Base-by-base conservation (phyloP, 179 eudicot species). In the Heliamphora pulchella region DNA sequence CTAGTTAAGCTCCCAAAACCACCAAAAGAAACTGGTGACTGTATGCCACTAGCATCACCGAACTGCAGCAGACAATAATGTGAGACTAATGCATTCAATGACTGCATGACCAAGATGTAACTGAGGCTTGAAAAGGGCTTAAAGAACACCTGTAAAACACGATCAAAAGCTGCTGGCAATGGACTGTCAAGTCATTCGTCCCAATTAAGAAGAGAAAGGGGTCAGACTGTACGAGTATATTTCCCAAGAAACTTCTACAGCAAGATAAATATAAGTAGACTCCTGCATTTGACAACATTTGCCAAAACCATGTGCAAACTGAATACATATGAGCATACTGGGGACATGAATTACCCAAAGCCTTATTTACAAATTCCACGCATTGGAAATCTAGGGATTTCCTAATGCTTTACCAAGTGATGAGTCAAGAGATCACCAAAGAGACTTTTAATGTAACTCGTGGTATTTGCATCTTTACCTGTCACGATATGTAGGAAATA, bases 1-100 rank as follows among this genome's bases (percentile, higher is more conserved):
- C 99, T 90, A 65, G 99, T 96, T 90, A 96, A 89, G 89, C 99
- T 96, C 77, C 99, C 99, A 77, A 96, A 96, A 80, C 99, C 99
- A 78, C 99, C 99, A 84, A 96, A 96, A 47, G 99, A 96, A 83
- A 96, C 98, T 0, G 99, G 99, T 76, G 99, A 96, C 76, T 96
- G 99, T 83, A 96, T 92, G 76, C 99, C 99, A 77, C 99, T 96
- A 77, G 99, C 98, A 87, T 96, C 99, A 20, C 99, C 98, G 84
- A 96, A 94, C 99, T 96, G 96, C 92, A 91, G 75, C 80, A 76
- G 62, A 80, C 61, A 62, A 61, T 46, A 78, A 67, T 83, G 69
- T 82, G 85, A 77, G 86, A 86, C 48, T 22, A 61, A 82, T 80
- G 82, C 77, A 76, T 46, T 71, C 62, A 47, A 58, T 48, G 20